Evolutionary conservation across 495 filamentous ascomycete genomes (phyloP), one percentile per base, ranked within the genome.

Genomic region (Tirmania nivea): DNA sequence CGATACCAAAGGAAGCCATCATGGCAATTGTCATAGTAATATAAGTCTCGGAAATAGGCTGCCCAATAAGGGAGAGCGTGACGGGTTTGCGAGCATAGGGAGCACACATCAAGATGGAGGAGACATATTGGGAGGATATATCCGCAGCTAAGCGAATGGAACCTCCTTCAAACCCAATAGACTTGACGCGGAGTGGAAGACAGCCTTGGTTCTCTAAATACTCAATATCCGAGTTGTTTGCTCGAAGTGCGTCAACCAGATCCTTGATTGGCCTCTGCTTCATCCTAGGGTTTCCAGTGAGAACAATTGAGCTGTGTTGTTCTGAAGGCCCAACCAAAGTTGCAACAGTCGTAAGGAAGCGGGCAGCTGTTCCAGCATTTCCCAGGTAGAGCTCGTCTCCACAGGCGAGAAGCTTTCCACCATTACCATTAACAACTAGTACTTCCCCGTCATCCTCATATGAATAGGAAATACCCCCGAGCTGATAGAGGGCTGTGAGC

Each of bases 21-120:
- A 99, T 96, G 17, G 86, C 76, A 12, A 85, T 88, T 14, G 90
- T 99, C 88, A 99, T 95, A 60, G 96, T 87, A 63, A 96, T 96
- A 63, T 99, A 99, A 14, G 81, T 81, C 65, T 95, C 86, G 1
- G 89, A 95, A 56, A 96, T 94, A 3, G 89, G 88, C 69, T 92
- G 94, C 52, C 87, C 90, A 42, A 94, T 81, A 48, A 99, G 71
- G 9, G 79, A 80, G 56, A 99, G 70, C 8, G 86, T 94, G 31
- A 96, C 87, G 2, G 90, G 84, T 59, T 88, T 78, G 67, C 89
- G 92, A 51, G 90, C 90, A 59, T 94, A 95, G 1, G 90, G 90
- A 8, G 92, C 92, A 57, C 85, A 92, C 88, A 99, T 94, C 31
- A 99, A 72, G 50, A 99, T 73, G 6, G 87, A 93, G 0, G 89